Conservation (phyloP, 2,329 filamentous ascomycete species). For the Xylaria hypoxylon region DNA sequence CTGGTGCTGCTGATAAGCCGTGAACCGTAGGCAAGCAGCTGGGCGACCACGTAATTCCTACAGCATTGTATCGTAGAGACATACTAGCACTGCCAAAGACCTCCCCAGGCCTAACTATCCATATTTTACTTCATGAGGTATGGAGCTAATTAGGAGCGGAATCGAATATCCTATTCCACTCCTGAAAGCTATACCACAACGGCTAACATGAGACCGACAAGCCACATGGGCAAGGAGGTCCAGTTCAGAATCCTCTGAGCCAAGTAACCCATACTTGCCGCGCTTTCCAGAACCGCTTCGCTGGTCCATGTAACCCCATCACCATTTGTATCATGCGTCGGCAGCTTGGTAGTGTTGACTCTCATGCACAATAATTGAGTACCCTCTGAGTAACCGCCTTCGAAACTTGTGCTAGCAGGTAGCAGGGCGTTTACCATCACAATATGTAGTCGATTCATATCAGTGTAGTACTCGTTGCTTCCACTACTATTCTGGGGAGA, state of each 20-base stretch:
- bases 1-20: too few relatives aligned
- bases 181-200: too few relatives aligned
- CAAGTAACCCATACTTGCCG: too few relatives aligned
- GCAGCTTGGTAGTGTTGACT: conserved; percentile 7
- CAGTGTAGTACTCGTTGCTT: conserved; percentile 11
- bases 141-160: too few relatives aligned
- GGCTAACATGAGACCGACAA: neutral
- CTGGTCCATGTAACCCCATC: conserved; percentile 9
- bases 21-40: too few relatives aligned
- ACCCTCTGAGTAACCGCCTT: neutral
- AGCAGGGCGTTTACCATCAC: neutral
- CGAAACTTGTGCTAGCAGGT: neutral
- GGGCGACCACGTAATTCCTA: too few relatives aligned
- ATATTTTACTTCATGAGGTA: too few relatives aligned
- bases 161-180: too few relatives aligned
- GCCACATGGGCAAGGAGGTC: neutral
- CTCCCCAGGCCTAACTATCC: too few relatives aligned
- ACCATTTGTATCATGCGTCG: conserved; percentile 3
- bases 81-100: too few relatives aligned
- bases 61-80: too few relatives aligned
- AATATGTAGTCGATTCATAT: conserved; percentile 12
- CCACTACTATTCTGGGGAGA: conserved; percentile 2
- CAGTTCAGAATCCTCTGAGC: neutral
- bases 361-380: conserved; percentile 4
- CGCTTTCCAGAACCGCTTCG: conserved; percentile 7